Evolutionary conservation across 768 basidiomycete species (phyloP).

Genomic region (Steccherinum ochraceum): DNA sequence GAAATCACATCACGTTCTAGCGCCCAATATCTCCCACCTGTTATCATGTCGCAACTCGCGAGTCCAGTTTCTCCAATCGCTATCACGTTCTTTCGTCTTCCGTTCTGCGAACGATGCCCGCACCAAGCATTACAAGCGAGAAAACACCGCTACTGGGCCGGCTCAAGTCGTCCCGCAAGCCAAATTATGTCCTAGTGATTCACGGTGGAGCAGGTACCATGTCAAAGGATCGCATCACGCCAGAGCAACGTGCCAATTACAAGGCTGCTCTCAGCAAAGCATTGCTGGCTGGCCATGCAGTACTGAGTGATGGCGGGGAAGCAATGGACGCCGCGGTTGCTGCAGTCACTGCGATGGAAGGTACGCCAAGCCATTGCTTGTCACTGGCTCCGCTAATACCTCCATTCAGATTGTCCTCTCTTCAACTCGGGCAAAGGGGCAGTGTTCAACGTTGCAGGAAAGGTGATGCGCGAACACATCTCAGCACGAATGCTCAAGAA

Average conservation of each 20-base stretch:
- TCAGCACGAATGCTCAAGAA: too few species aligned
- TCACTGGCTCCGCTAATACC: background rate
- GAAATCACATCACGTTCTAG: background rate
- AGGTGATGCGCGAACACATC: slow-evolving; percentile 36
- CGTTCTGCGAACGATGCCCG: background rate
- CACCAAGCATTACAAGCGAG: slow-evolving; percentile 5
- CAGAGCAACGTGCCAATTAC: slow-evolving; percentile 53
- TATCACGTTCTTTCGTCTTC: background rate
- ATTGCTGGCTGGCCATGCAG: slow-evolving; percentile 53
- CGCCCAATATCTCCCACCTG: background rate
- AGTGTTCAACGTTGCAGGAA: slow-evolving; percentile 76
- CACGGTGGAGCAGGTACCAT: slow-evolving; percentile 81
- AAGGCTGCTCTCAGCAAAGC: slow-evolving; percentile 47
- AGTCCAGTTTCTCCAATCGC: background rate
- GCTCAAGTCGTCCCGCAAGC: slow-evolving; percentile 1
- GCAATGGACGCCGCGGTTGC: slow-evolving; percentile 80
- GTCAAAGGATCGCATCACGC: slow-evolving; percentile 48
- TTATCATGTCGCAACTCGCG: background rate
- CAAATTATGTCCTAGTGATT: slow-evolving; percentile 49
- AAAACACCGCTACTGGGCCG: slow-evolving; percentile 12
- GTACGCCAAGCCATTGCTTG: slow-evolving; percentile 25
- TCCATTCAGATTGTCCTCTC: slow-evolving; percentile 56
- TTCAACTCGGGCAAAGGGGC: slow-evolving; percentile 81
- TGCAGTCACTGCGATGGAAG: slow-evolving; percentile 70
- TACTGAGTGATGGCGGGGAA: slow-evolving; percentile 64